Evolutionary conservation across 495 filamentous ascomycete species (phyloP).

Genomic region (Rusavskia elegans): DNA sequence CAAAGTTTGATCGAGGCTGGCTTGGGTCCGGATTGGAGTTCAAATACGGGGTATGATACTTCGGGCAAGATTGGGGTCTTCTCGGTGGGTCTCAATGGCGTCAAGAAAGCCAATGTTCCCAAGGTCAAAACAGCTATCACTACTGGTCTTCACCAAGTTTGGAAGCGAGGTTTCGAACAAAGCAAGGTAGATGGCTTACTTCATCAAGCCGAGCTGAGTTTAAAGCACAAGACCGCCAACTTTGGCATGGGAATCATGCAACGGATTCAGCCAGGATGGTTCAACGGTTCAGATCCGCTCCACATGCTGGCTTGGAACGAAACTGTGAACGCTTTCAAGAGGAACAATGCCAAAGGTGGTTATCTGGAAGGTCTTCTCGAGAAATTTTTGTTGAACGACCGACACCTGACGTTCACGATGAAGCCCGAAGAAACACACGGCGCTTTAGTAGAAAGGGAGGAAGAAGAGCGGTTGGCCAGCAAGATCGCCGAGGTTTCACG

Average conservation of each 20-base stretch:
- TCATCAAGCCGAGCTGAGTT: slow-evolving; percentile 74
- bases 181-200: slow-evolving; percentile 85
- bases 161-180: slow-evolving; percentile 63
- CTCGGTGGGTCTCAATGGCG: slow-evolving; percentile 77
- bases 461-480: slow-evolving; percentile 46
- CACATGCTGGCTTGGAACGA: slow-evolving; percentile 81
- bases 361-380: slow-evolving; percentile 78
- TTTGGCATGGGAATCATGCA: slow-evolving; percentile 89
- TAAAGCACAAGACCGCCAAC: slow-evolving; percentile 89
- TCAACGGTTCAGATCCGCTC: slow-evolving; percentile 87
- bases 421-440: slow-evolving; percentile 60
- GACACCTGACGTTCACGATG: slow-evolving; percentile 88
- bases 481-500: slow-evolving; percentile 57
- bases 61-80: slow-evolving; percentile 65
- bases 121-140: slow-evolving; percentile 59
- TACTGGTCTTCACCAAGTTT: slow-evolving; percentile 46
- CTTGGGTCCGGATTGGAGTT: slow-evolving; percentile 79
- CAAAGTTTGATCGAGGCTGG: slow-evolving; percentile 80
- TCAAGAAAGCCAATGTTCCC: slow-evolving; percentile 59
- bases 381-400: slow-evolving; percentile 79
- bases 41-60: slow-evolving; percentile 80
- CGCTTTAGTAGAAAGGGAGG: slow-evolving; percentile 60
- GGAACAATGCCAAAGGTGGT: slow-evolving; percentile 45
- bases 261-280: slow-evolving; percentile 77
- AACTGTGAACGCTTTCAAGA: slow-evolving; percentile 65